Conservation (phyloP, 1,139 yeast genomes). For the Nadsonia starkeyi-henricii region DNA sequence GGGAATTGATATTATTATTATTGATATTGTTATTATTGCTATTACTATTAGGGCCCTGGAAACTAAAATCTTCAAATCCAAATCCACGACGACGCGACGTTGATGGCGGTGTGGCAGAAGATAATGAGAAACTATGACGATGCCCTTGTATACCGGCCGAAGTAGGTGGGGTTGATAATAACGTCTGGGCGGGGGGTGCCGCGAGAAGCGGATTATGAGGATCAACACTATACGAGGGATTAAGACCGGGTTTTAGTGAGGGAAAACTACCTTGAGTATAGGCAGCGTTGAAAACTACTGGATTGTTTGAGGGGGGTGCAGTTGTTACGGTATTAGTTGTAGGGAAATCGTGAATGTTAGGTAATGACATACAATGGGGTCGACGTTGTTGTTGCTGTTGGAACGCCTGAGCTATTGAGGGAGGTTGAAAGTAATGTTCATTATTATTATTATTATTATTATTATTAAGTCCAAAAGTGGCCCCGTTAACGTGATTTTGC, state of each 20-base stretch:
- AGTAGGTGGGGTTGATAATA: not conserved
- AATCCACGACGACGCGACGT: conserved; percentile 1
- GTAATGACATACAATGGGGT: conserved; percentile 17
- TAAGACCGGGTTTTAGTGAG: not conserved
- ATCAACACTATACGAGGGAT: conserved; percentile 11
- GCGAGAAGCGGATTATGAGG: conserved; percentile 14
- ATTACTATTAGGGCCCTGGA: not conserved
- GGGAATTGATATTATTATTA: not conserved
- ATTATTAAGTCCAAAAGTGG: not conserved
- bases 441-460: not conserved
- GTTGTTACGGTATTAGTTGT: conserved; percentile 4
- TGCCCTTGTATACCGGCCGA: conserved; percentile 1
- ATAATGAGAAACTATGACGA: conserved; percentile 5
- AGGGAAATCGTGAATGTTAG: conserved; percentile 15
- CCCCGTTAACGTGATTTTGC: not conserved
- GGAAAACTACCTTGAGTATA: conserved; percentile 19
- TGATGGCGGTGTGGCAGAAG: conserved; percentile 4
- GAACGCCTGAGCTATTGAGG: conserved; percentile 10
- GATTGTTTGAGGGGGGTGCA: conserved; percentile 4
- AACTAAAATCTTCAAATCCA: not conserved
- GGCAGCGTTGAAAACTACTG: conserved; percentile 19
- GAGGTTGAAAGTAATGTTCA: conserved; percentile 1
- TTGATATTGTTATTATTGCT: not conserved
- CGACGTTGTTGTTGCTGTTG: conserved; percentile 1
- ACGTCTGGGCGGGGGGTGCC: conserved; percentile 1